phyloP scores from a whole-genome alignment of 176 grass and related monocot genomes.

The Lolium rigidum region DNA sequence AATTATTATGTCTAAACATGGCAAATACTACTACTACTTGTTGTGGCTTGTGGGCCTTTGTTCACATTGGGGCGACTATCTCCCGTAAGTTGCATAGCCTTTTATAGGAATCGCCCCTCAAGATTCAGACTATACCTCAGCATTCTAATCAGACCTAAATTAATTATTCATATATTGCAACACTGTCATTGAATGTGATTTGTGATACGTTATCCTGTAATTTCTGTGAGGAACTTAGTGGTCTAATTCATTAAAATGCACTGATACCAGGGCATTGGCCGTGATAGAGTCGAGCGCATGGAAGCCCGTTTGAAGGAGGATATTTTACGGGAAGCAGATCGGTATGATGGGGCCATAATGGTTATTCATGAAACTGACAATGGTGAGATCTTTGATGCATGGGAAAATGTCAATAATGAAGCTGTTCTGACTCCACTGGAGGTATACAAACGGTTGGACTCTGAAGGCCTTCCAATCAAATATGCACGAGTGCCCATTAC shows the following conservation, averaged over 20 bases:
- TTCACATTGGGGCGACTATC: not conserved
- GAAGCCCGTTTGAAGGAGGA: constrained; percentile 98
- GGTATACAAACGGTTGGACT: constrained; percentile 81
- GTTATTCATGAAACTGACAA: constrained; percentile 89
- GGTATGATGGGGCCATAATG: constrained; percentile 85
- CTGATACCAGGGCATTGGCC: constrained; percentile 77
- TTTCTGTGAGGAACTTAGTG: constrained; percentile 17
- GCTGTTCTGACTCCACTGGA: constrained; percentile 92
- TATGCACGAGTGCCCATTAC: constrained; percentile 98
- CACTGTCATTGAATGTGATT: constrained; percentile 19
- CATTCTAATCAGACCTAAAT: constrained; percentile 20
- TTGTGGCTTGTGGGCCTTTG: constrained; percentile 11
- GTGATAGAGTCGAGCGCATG: constrained; percentile 94
- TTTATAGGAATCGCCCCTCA: not conserved
- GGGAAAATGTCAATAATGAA: constrained; percentile 84
- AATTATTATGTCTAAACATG: constrained; percentile 35
- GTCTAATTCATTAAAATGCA: constrained; percentile 33
- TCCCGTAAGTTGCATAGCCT: not conserved
- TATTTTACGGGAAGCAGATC: constrained; percentile 83
- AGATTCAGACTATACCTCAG: not conserved
- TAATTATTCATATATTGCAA: not conserved
- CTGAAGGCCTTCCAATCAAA: constrained; percentile 83
- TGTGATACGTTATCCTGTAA: constrained; percentile 6
- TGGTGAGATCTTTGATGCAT: constrained; percentile 91
- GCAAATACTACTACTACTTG: not conserved